Base-by-base conservation (phyloP, 2,329 filamentous ascomycete species). In the Aspergillus ruber region DNA sequence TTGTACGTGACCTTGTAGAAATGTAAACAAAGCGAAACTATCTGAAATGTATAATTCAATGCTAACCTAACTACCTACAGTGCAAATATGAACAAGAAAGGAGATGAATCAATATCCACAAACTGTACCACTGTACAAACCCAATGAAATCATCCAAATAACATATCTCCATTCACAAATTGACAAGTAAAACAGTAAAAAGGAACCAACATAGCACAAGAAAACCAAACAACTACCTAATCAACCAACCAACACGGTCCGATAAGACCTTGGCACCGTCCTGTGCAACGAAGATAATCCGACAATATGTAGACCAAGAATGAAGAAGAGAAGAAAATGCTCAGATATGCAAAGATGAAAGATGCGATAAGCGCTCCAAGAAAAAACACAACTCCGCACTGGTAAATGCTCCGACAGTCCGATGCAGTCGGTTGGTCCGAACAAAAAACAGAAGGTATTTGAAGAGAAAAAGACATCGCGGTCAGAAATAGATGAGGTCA, bases 141-240 rank as follows among this genome's bases (percentile, higher is more conserved):
- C 25, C 25, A 10, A 29, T 29, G 25, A 29, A 29, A 29, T 29
- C 25, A 29, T 29, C 10, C 4, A 29, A 29, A 29, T 29, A 35
- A 15, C 33, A 17, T 35, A 35, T 35, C 13, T 17, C 33, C 33
- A 35, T 35, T 35, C 6, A 17, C 13, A 46, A 33, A 25, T 10
- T 27, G 25, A 27, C 25, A 27, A n/a, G 10, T 13, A n/a, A 35
- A 35, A 35, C 4, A n/a, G 13, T n/a, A 35, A 17, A 17, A 17
- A 35, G 6, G 7, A 35, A n/a, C 13, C 32, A n/a, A 35, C 33
- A 35, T 13, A 35, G 43, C 41, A 44, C n/a, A 17, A 36, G 29
- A 43, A 17, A 21, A 25, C 36, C 32, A 40, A 49, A 48, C 43
- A 56, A 56, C 33, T 40, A 51, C 43, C 48, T 52, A 54, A 55